Percentiles rank a stretch among this genome's conserved stretches.
phyloP scores from a whole-genome alignment of 257 asterid species.

The Jacaranda mimosifolia region DNA sequence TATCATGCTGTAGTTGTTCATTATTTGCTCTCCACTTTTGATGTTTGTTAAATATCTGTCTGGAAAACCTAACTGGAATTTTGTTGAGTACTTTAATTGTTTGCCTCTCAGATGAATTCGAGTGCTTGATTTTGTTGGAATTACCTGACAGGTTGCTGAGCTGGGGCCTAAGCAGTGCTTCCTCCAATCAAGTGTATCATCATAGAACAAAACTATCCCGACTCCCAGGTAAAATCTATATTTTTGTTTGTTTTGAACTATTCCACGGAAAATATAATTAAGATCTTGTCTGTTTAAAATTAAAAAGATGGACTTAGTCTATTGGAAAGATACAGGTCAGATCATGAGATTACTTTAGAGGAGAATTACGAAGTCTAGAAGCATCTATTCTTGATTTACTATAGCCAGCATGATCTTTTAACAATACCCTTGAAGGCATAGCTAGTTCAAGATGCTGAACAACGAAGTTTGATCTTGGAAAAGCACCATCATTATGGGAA shows the following conservation, averaged over 20 bases:
- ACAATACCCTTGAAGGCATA: too few relatives aligned
- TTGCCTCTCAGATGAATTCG: background rate
- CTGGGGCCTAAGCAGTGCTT: constrained; percentile 33
- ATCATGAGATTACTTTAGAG: background rate
- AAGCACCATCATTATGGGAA: too few relatives aligned
- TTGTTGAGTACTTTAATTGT: background rate
- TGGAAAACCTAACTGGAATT: background rate
- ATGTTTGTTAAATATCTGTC: background rate
- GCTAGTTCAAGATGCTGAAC: too few relatives aligned
- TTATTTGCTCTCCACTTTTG: background rate
- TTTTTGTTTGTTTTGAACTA: background rate
- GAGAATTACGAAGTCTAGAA: background rate
- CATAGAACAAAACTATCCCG: constrained; percentile 29
- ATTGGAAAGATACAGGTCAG: background rate
- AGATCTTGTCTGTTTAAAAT: background rate
- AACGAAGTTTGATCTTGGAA: too few relatives aligned
- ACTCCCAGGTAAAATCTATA: constrained; percentile 30
- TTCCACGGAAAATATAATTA: background rate
- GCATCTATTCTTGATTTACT: background rate
- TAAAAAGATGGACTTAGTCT: background rate
- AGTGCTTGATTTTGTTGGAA: constrained; percentile 14
- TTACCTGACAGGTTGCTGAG: constrained; percentile 40
- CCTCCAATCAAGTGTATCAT: constrained; percentile 32
- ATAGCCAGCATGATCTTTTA: too few relatives aligned
- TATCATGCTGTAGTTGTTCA: background rate